Base-by-base conservation (phyloP, 106 monocot genomes). In the Gastrodia elata region DNA sequence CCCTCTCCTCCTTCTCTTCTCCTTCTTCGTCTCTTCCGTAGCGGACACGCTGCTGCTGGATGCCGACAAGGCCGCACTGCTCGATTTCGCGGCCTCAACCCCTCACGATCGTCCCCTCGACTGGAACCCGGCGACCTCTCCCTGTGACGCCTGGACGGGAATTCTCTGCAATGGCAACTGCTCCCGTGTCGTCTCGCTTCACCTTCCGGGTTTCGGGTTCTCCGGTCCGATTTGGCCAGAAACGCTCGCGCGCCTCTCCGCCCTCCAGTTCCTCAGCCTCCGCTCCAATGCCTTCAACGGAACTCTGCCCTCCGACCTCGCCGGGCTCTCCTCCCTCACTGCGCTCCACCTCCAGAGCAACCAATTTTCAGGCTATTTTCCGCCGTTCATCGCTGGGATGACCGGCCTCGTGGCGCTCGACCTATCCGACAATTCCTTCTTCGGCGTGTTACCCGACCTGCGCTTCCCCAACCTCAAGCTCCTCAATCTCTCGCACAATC, bases 401-500 rank as follows among this genome's bases (percentile, higher is more conserved):
- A 38, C 37, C 16, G 5, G 25, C 39, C 68, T 69, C n/a, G 39
- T 24, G 16, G 1, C 15, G 39, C 39, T 69, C 39, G 24, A 69
- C 39, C 68, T 69, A 37, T 37, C 68, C 24, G 0, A 36, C 37
- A 69, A 69, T 34, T 39, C 37, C 68, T 15, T 69, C n/a, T 0
- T 22, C 37, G 68, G 68, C 1, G 67, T 35, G 20, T 35, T 67
- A 25, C 88, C 94, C 1, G 78, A 88, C 68, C 76, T 94, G 52
- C 38, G 74, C 16, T 79, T 94, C 22, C 88, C 86, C 1, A 78
- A 64, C 67, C 83, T 94, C n/a, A 73, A 41, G 26, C 72, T 75
- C n/a, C 78, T 94, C 7, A 83, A 94, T 37, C 70, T 94, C 8
- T 86, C 91, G 37, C 71, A 84, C 79, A 94, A 94, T 74, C 46